Base-by-base conservation (phyloP, 176 grass and related monocot genomes). In the Bromus sterilis region DNA sequence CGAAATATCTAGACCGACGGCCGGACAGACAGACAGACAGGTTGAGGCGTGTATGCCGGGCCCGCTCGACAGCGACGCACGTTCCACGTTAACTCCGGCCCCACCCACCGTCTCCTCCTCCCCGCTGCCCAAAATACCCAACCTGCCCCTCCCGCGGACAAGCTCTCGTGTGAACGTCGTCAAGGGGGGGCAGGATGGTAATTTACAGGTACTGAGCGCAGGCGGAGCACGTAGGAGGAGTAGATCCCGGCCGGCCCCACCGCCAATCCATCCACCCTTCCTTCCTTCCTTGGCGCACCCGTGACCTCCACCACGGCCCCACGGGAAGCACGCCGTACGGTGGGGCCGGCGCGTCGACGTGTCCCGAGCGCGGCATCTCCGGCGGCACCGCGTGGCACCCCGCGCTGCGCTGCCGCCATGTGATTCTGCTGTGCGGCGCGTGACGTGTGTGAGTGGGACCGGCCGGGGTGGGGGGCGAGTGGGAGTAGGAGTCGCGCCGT, bases 281-380 rank as follows among this genome's bases (percentile, higher is more conserved):
- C 48, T 53, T 53, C 48, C 7, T 8, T 18, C 48, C 41, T 93
- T 72, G 44, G 73, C 15, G 28, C 78, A 90, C 85, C 58, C 1
- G 7, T 0, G 15, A 13, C 44, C 5, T 18, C 24, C 26, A 0
- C 8, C 1, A 24, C 32, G 42, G 8, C 37, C n/a, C 11, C 2
- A 33, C 44, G 5, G 15, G 4, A 11, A 6, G 0, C 18, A 21
- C 7, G 49, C 20, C 49, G 18, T 53, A 53, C 49, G 49, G 0
- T 0, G 49, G 86, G 86, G 0, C 41, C 72, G 0, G 0, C 0
- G 1, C 0, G 1, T 0, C 37, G 13, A 87, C 71, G 71, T 87
- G 62, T 21, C 1, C 78, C 2, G 0, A 0, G 1, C 0, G 39
- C 4, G 12, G 21, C 51, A 18, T 0, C 4, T 25, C 9, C n/a